Base-by-base conservation (phyloP, 495 filamentous ascomycete species). In the Talaromyces wortmannii region DNA sequence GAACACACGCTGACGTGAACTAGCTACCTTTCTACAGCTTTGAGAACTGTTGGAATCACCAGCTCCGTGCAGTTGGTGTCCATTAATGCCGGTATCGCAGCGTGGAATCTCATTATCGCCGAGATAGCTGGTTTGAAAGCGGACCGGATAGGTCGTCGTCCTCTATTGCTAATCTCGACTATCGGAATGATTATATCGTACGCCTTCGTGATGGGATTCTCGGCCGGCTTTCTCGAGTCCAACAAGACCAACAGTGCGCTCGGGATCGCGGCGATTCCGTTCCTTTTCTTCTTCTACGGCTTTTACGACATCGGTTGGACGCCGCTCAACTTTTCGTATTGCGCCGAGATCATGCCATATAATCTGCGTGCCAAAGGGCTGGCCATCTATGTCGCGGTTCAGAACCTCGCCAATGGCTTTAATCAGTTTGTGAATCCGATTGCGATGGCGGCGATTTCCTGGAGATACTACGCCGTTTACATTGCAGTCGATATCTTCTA, bases 331-430 rank as follows among this genome's bases (percentile, higher is more conserved):
- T 17, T 17, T 18, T 17, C 45, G 10, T 86, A 86, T 57, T 79
- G 80, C 0, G 73, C 85, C 30, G 86, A 88, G 69, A 80, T 89
- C 31, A 69, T 86, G 10, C 84, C 84, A 0, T 90, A 84, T 70
- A 77, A 79, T 46, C 73, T 88, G 55, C 79, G 85, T n/a, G 83
- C 84, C 43, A 90, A 88, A 73, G 85, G n/a, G 12, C 23, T 17
- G 12, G 23, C 23, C n/a, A 11, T 48, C 2, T 48, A 48, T 29
- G n/a, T 17, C 10, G 12, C 23, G 23, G 23, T 17, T 12, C n/a
- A 17, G 23, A 48, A 48, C 7, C 45, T 48, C 16, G 45, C 45
- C 23, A 17, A 17, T 6, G 23, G 16, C 45, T 48, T 17, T 17
- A 48, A 48, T 17, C 16, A 17, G 6, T 48, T 48, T 51, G 57